These are phyloP conservation scores for Ceratobasidium papillatum DNA, from an alignment of 1,284 basidiomycete species.

Conservation along the genomic window DNA sequence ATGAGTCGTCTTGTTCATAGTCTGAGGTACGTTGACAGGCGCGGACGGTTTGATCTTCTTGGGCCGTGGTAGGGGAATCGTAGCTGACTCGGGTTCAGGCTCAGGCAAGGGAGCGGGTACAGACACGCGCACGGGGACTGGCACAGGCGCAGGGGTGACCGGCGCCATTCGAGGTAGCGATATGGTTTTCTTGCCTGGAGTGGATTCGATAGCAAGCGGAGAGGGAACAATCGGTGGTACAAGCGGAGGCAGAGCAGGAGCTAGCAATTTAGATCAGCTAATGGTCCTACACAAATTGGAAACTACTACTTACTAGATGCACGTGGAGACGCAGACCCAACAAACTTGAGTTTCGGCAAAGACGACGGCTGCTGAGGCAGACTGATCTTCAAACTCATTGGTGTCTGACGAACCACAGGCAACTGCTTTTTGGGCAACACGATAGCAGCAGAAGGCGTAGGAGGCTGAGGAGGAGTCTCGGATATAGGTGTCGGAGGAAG, in stretches of 20 bases:
- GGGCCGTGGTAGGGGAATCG: constrained; percentile 23
- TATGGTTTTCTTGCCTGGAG: constrained; percentile 17
- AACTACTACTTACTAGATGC: constrained; percentile 6
- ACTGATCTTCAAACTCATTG: constrained; percentile 28
- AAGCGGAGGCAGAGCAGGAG: constrained; percentile 14
- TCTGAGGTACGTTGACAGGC: constrained; percentile 36
- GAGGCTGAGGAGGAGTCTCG: constrained; percentile 53
- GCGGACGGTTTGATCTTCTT: constrained; percentile 33
- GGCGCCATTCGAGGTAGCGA: constrained; percentile 7
- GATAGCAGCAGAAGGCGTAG: constrained; percentile 18
- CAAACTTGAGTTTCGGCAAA: constrained; percentile 30
- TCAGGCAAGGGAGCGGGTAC: constrained; percentile 15
- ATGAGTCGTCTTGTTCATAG: constrained; percentile 38
- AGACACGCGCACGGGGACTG: not conserved
- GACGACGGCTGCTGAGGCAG: not conserved
- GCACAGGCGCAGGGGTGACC: not conserved
- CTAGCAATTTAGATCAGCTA: not conserved
- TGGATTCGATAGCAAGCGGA: constrained; percentile 31
- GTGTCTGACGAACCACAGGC: constrained; percentile 27
- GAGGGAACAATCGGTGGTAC: constrained; percentile 26
- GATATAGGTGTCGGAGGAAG: constrained; percentile 68
- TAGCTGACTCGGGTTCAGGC: constrained; percentile 11
- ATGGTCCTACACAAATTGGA: not conserved
- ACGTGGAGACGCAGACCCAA: constrained; percentile 3
- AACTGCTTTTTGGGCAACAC: constrained; percentile 29